phyloP scores from a whole-genome alignment of 139 green algal genomes.

The Picochlorum sp. region DNA sequence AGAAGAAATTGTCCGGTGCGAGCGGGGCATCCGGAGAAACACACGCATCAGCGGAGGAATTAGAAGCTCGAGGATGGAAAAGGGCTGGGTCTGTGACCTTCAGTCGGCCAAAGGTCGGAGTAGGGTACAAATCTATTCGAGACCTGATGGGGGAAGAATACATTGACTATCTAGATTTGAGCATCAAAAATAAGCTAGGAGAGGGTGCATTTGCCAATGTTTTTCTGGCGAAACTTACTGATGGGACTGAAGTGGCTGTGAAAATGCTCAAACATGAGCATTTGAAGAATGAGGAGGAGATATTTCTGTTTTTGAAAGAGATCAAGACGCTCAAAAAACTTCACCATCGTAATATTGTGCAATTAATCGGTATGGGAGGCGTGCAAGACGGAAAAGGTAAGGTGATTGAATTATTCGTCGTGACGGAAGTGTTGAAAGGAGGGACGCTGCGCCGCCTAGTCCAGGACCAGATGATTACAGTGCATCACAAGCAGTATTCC shows the following conservation, averaged over 20 bases:
- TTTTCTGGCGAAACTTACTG: constrained; percentile 2
- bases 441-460: constrained; percentile 42
- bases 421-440: constrained; percentile 56
- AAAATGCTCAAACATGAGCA: constrained; percentile 57
- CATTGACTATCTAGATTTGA: constrained; percentile 1
- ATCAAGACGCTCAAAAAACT: constrained; percentile 58
- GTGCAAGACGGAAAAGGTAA: not conserved
- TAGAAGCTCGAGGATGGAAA: no score
- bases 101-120: no score
- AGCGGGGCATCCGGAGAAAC: no score
- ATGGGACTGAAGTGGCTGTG: constrained; percentile 40
- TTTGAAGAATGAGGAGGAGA: constrained; percentile 41
- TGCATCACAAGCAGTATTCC: constrained; percentile 1
- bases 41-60: no score
- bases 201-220: constrained; percentile 24
- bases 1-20: no score
- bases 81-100: no score
- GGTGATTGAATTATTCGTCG: constrained; percentile 35
- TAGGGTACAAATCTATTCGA: no score
- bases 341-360: constrained; percentile 29
- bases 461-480: constrained; percentile 15
- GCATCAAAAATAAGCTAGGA: constrained; percentile 6
- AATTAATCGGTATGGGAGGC: constrained; percentile 16
- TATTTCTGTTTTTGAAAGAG: constrained; percentile 57
- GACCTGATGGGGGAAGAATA: not conserved